Base-by-base conservation (phyloP, 306 rosid genomes). In the peach (Prunus persica) region DNA sequence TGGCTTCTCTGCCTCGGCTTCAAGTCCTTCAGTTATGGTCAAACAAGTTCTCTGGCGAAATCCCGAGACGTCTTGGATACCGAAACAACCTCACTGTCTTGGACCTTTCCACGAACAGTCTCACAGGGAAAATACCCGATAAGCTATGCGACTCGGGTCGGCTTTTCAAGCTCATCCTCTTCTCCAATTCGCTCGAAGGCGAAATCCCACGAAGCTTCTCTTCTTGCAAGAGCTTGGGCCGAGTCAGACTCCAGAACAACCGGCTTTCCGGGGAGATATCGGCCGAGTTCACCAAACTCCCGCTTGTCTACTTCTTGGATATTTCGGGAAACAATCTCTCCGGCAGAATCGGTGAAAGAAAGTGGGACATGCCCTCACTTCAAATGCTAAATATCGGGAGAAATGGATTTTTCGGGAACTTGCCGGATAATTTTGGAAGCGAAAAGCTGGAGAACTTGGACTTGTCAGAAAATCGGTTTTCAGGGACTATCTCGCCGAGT, bases 11-110 rank as follows among this genome's bases (percentile, higher is more conserved):
- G 63, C 90, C 94, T 22, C 84, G 83, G 18, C 93, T 96, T 75
- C 96, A 91, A 84, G 85, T 96, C 22, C 99, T 96, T 76, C 99
- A 96, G 80, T 54, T 96, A 1, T 96, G 99, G 99, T 91, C 99
- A 15, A 96, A 96, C 79, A 70, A 76, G n/a, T 82, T 96, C 46
- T 73, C 85, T 0, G 99, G 98, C 50, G 84, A 82, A 79, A 89
- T 96, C 47, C 99, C 99, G 8, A 15, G 61, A 27, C 82, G 84
- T 71, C 91, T 96, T 5, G 99, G 99, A 43, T 84, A 75, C 69
- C 81, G 68, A 22, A 89, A 78, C 86, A 96, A 93, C 69, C 88
- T 96, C 77, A 86, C 98, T 2, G 84, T 89, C n/a, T 65, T 96
- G 25, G 99, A 96, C 80, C 89, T 96, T 9, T 96, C 99, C 43